Evolutionary conservation across 768 basidiomycete species (phyloP).

Genomic region (Scleroderma citrinum): DNA sequence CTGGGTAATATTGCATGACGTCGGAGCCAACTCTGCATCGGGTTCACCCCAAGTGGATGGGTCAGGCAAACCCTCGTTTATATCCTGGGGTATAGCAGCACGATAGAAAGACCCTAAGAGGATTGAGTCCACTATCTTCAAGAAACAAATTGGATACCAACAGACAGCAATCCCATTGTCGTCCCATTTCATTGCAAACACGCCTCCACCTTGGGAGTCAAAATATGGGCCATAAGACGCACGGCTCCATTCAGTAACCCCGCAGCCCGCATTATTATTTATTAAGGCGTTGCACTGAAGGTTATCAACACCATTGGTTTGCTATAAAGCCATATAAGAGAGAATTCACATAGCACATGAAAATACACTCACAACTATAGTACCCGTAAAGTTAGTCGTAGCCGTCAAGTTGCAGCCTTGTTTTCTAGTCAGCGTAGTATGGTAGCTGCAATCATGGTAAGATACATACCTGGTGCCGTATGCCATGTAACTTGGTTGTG

Average conservation of each 20-base stretch:
- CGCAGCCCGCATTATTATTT: constrained; percentile 67
- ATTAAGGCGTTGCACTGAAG: constrained; percentile 48
- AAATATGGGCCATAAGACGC: constrained; percentile 83
- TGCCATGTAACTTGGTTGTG: constrained; percentile 86
- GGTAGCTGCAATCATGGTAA: neutral
- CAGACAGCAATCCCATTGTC: constrained; percentile 68
- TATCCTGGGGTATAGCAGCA: constrained; percentile 65
- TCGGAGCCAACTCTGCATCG: constrained; percentile 51
- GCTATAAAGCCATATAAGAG: constrained; percentile 23
- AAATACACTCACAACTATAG: constrained; percentile 45
- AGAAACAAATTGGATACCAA: constrained; percentile 32
- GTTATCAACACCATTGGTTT: constrained; percentile 45
- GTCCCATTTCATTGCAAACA: constrained; percentile 90
- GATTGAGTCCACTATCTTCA: constrained; percentile 2
- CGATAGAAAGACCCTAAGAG: constrained; percentile 76
- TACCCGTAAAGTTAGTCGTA: constrained; percentile 55
- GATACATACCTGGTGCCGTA: constrained; percentile 48
- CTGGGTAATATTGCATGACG: constrained; percentile 48
- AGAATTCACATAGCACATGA: neutral
- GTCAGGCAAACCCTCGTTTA: constrained; percentile 52
- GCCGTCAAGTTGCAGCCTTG: constrained; percentile 55
- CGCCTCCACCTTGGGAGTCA: constrained; percentile 74
- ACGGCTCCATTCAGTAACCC: constrained; percentile 70
- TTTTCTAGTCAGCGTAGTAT: constrained; percentile 3
- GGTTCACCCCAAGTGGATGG: constrained; percentile 67